Evolutionary conservation across 441 rosid species (phyloP).

Genomic region (Populus tomentosa): DNA sequence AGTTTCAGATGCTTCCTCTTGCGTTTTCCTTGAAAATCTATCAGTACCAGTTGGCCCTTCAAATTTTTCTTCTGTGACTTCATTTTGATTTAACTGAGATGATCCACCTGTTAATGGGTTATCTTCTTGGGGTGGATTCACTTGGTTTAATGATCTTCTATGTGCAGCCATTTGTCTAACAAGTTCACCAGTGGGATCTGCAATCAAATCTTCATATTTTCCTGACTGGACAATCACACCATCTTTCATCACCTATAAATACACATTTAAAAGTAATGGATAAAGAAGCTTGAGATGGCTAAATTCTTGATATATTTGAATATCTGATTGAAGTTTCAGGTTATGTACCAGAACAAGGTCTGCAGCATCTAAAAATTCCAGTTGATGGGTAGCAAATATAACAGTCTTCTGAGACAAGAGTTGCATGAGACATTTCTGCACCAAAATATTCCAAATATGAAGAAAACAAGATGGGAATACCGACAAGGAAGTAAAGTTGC

Average conservation of each 20-base stretch:
- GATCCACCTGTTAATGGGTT: background rate
- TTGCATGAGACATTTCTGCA: conserved; percentile 58
- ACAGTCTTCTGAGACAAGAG: conserved; percentile 58
- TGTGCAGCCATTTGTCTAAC: conserved; percentile 2
- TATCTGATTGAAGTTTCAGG: background rate
- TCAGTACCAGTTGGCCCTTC: background rate
- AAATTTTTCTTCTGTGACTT: background rate
- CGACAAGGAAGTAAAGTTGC: background rate
- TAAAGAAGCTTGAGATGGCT: background rate
- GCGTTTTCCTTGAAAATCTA: conserved; percentile 15
- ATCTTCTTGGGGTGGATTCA: background rate
- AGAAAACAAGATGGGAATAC: background rate
- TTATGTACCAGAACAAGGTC: conserved; percentile 59
- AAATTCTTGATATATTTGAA: background rate
- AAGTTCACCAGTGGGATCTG: background rate
- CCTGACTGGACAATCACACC: conserved; percentile 51
- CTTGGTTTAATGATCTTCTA: conserved; percentile 18
- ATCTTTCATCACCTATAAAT: conserved; percentile 43
- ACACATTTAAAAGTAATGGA: background rate
- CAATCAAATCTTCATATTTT: conserved; percentile 33
- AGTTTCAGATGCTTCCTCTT: conserved; percentile 45
- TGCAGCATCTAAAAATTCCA: conserved; percentile 64
- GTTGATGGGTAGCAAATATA: conserved; percentile 62
- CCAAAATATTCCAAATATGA: background rate
- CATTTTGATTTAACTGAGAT: background rate